Evolutionary conservation across 1,284 basidiomycete genomes (phyloP), one percentile per base, ranked within the genome.

Genomic region (Mycocalia duriaeana): DNA sequence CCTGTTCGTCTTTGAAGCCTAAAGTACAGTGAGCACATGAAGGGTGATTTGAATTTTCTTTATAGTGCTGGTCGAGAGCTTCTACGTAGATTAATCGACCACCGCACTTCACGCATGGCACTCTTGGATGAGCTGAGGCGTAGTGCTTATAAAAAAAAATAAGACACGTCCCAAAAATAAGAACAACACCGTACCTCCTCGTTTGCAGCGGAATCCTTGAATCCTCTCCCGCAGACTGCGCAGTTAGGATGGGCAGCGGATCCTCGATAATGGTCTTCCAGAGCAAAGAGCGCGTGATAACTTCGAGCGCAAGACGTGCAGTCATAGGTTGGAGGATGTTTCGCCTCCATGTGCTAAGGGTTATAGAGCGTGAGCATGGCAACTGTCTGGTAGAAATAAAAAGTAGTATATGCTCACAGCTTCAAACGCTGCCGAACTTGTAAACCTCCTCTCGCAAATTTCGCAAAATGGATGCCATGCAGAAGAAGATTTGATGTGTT

Each of bases 181-280:
- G 11, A 9, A 37, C 39, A 14, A 45, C 42, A 13, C 20, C 57
- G 35, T 46, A 69, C 71, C 56, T 61, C 58, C 25, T 64, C 57
- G n/a, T 61, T 54, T 20, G 58, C 60, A 5, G 25, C 45, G 14
- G 56, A 52, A 45, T 67, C 61, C 8, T 58, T 56, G 39, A 70
- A 70, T 4, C 70, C 69, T 31, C 62, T 60, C 2, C 66, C 66
- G 48, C 71, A 73, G 14, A 63, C 59, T 3, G 50, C 44, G 47
- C 72, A 74, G 34, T 70, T 72, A 0, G 70, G 70, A 50, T 74
- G 72, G 5, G 54, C 54, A n/a, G 56, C 42, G 4, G 69, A 70
- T 1, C 70, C 71, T 16, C 71, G 57, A 50, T 68, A 73, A 42
- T 75, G 72, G 48, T 72, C 71, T 2, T 71, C 66, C 22, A 73